Conservation (phyloP, 2,329 filamentous ascomycete genomes). For the Aurifilum marmelostoma region DNA sequence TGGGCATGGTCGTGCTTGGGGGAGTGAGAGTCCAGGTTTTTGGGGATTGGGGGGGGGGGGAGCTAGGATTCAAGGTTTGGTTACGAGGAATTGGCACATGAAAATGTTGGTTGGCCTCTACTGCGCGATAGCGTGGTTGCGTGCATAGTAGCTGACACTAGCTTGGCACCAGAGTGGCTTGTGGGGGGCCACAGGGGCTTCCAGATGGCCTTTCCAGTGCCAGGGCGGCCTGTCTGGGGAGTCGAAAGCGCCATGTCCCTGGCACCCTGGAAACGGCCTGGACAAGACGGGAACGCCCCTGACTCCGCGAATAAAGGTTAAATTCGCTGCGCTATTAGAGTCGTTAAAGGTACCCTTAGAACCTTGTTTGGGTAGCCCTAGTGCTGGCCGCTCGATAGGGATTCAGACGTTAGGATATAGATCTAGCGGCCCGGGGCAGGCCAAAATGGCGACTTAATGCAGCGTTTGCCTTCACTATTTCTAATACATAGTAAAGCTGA, state of each 20-base stretch:
- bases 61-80: neutral
- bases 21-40: neutral
- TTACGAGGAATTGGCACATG: constrained; percentile 6
- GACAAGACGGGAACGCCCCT: constrained; percentile 8
- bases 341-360: too few species aligned
- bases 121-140: neutral
- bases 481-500: too few species aligned
- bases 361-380: too few species aligned
- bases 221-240: neutral
- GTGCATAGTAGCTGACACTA: neutral
- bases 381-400: too few species aligned
- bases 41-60: neutral
- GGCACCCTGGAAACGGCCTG: constrained; percentile 11
- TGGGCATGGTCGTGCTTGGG: neutral
- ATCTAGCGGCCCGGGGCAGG: too few species aligned
- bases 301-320: too few species aligned
- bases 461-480: too few species aligned
- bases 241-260: neutral
- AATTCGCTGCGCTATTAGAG: too few species aligned
- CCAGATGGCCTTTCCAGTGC: neutral
- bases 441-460: too few species aligned
- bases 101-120: neutral
- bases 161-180: neutral
- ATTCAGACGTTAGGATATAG: too few species aligned
- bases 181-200: too few species aligned